Base-by-base conservation (phyloP, 352 stramenopile genomes). In the Globisporangium nagaii region DNA sequence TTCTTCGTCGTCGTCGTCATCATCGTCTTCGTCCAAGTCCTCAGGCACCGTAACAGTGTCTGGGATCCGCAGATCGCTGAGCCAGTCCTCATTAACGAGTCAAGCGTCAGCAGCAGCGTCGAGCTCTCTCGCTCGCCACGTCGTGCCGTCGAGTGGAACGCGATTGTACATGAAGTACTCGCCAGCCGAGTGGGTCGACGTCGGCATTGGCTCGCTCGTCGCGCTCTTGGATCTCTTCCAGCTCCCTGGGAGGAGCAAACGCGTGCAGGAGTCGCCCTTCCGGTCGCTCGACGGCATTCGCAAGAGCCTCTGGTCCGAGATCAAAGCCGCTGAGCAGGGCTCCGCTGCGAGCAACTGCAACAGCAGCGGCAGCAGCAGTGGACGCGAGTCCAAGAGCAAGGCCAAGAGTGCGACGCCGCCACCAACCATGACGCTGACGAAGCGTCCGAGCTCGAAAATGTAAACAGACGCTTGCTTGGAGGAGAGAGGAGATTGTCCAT, bases 101-200 rank as follows among this genome's bases (percentile, higher is more conserved):
- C 39, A 40, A 63, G 48, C 51, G 47, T 30, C 28, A 50, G 28
- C 40, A 43, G 48, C 20, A 59, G 49, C 11, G 50, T 52, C 50
- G 25, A 56, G 12, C n/a, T 68, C 25, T 27, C 63, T 17, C 37
- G 59, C 34, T 60, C 57, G 25, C 11, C 56, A 39, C 43, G 44
- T 20, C 15, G 49, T 5, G 1, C 61, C 56, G 39, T 58, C 58
- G 2, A 61, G 54, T 39, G 60, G 64, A 9, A 66, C 60, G 40
- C 71, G 71, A 22, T 42, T 81, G 15, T 84, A 84, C 31, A 62
- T 69, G 35, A 90, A 91, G 59, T 93, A 86, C 28, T 75, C 77
- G 0, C 79, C 80, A 7, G 63, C 58, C 8, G 74, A 79, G 30
- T 94, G 79, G 77, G 73, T 55, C 28, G 78, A 89, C 27, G 81